These are phyloP conservation scores for Boletellus ananiceps DNA, from an alignment of 768 basidiomycete species.

Conservation along the genomic window DNA sequence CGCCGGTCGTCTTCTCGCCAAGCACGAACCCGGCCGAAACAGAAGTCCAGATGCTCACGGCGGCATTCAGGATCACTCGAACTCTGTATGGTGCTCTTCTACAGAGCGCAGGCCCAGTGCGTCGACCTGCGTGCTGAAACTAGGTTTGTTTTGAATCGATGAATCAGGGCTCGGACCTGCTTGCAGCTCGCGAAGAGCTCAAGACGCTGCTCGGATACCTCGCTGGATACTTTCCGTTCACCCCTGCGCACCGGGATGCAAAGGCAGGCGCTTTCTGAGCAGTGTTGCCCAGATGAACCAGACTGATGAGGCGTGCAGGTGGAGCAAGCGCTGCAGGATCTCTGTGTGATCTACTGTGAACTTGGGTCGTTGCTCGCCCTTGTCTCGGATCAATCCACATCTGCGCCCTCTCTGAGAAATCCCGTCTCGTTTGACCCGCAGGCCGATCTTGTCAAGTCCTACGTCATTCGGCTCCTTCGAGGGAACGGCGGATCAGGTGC, in stretches of 20 bases:
- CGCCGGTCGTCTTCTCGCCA: slow-evolving; percentile 76
- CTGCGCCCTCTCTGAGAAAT: slow-evolving; percentile 14
- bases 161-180: slow-evolving; percentile 23
- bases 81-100: slow-evolving; percentile 58
- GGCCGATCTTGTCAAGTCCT: slow-evolving; percentile 51
- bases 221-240: slow-evolving; percentile 82
- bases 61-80: slow-evolving; percentile 52
- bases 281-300: not conserved
- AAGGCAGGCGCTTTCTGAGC: slow-evolving; percentile 37
- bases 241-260: slow-evolving; percentile 47
- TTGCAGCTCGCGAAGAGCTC: slow-evolving; percentile 44
- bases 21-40: slow-evolving; percentile 52
- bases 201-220: slow-evolving; percentile 64
- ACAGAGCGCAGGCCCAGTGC: slow-evolving; percentile 38
- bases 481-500: slow-evolving; percentile 41
- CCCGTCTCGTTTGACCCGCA: slow-evolving; percentile 34
- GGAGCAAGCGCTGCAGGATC: slow-evolving; percentile 61
- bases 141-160: slow-evolving; percentile 4
- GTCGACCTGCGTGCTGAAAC: slow-evolving; percentile 3
- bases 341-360: slow-evolving; percentile 77
- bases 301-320: slow-evolving; percentile 36
- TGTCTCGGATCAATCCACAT: slow-evolving; percentile 18
- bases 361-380: slow-evolving; percentile 61
- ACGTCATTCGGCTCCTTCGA: slow-evolving; percentile 54
- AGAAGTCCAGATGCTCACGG: slow-evolving; percentile 56